Evolutionary conservation across 768 basidiomycete species (phyloP).

Genomic region (Sutorius australiensis): DNA sequence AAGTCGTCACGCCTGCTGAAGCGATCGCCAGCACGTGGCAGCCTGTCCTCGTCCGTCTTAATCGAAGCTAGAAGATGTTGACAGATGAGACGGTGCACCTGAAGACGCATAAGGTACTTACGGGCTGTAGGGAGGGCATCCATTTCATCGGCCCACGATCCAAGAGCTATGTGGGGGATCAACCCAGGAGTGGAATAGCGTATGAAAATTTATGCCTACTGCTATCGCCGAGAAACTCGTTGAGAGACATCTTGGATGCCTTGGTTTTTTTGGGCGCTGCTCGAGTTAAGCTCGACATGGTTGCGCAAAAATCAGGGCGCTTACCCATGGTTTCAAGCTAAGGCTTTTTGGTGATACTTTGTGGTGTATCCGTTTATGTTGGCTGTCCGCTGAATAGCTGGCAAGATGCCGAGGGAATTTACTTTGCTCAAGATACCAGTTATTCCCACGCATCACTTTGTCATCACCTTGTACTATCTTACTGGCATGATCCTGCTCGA

Average conservation of each 20-base stretch:
- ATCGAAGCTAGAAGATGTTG: constrained; percentile 51
- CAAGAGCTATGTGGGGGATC: constrained; percentile 52
- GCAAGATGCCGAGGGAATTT: constrained; percentile 25
- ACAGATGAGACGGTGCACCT: constrained; percentile 9
- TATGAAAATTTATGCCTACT: constrained; percentile 46
- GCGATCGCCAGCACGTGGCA: constrained; percentile 47
- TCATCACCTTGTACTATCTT: constrained; percentile 4
- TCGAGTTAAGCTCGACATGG: constrained; percentile 4
- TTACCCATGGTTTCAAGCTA: constrained; percentile 26
- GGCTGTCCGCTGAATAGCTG: constrained; percentile 4
- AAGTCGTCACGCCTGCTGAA: constrained; percentile 64
- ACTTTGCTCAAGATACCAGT: constrained; percentile 12
- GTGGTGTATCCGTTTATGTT: constrained; percentile 6
- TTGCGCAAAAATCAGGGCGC: background rate
- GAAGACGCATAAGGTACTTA: constrained; percentile 43
- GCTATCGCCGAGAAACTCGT: constrained; percentile 86
- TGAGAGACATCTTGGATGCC: constrained; percentile 88
- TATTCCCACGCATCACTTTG: constrained; percentile 30
- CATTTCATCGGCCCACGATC: constrained; percentile 99
- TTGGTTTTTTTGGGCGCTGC: constrained; percentile 81
- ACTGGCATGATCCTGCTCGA: constrained; percentile 77
- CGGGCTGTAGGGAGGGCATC: constrained; percentile 89
- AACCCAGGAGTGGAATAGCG: constrained; percentile 8
- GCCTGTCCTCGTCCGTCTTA: constrained; percentile 63
- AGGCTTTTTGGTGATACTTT: constrained; percentile 13